Evolutionary conservation across 2,329 filamentous ascomycete species (phyloP), one percentile per base, ranked within the genome.

Genomic region (Ophiostoma novo-ulmi): DNA sequence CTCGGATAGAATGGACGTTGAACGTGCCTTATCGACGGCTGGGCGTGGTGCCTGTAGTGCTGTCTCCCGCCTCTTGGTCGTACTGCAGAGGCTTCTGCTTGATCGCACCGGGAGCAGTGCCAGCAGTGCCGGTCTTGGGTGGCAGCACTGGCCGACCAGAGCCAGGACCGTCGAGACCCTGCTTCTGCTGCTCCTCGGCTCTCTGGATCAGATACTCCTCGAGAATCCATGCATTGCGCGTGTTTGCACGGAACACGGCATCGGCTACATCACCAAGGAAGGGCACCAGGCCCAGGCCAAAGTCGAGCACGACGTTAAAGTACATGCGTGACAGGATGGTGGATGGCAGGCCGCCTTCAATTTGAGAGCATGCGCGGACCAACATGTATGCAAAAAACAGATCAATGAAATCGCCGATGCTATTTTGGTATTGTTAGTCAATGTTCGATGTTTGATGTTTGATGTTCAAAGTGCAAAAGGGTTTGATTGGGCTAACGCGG

Each of bases 211-310:
- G 83, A 74, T 90, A 84, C 66, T 87, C 81, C 77, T 79, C 76
- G 44, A 79, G 76, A 20, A 75, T 70, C 74, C 90, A 85, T 5
- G 91, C 88, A 75, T 94, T 95, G 75, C 88, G 88, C 26, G 89
- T 92, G 76, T 94, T 95, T 77, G 89, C 89, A 72, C 91, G 89
- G 80, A 90, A 90, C 3, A 87, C 78, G 6, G 90, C 90, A 76
- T 95, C 92, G 55, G 84, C 85, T 2, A 94, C 72, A 76, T 94
- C 92, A n/a, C 92, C 92, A 0, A 93, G 73, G 73, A 94, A 87
- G 0, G 92, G 92, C 0, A 94, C 82, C 2, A 95, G 80, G 6
- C 92, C 92, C 44, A 94, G 82, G 52, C 85, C 78, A 75, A 95
- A 92, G 77, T 96, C 92, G 58, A 94, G 72, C 3, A 85, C 76